These are phyloP conservation scores for Huntiella omanensis DNA, from an alignment of 2,329 filamentous ascomycete species.

Conservation along the genomic window DNA sequence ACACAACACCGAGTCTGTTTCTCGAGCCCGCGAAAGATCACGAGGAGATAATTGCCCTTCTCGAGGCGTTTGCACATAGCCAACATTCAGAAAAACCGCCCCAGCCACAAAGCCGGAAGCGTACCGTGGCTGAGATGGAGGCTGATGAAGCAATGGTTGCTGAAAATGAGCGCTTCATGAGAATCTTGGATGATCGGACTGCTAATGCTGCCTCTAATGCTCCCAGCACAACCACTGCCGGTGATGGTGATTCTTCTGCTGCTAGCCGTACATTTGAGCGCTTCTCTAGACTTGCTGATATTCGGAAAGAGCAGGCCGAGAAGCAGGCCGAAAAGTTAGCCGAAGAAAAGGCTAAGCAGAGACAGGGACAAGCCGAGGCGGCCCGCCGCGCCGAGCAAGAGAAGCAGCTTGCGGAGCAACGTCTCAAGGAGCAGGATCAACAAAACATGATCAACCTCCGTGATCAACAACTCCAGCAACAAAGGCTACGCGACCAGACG, in stretches of 20 bases:
- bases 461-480: conserved; percentile 16
- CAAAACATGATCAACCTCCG: conserved; percentile 12
- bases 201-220: conserved; percentile 38
- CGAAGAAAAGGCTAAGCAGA: conserved; percentile 36
- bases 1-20: conserved; percentile 55
- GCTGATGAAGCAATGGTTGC: conserved; percentile 86
- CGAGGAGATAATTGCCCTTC: conserved; percentile 49
- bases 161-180: conserved; percentile 79
- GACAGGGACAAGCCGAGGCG: conserved; percentile 26
- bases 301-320: conserved; percentile 59
- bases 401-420: conserved; percentile 15
- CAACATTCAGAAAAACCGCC: conserved; percentile 61
- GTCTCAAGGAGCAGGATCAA: conserved; percentile 15
- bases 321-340: conserved; percentile 59
- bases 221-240: conserved; percentile 36
- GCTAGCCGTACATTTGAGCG: conserved; percentile 61
- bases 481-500: conserved; percentile 20
- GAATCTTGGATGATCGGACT: conserved; percentile 72
- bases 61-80: conserved; percentile 56
- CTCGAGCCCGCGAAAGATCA: conserved; percentile 55
- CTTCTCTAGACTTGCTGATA: conserved; percentile 80
- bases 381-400: conserved; percentile 27
- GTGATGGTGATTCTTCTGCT: conserved; percentile 56
- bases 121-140: conserved; percentile 84
- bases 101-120: conserved; percentile 73